Conservation (phyloP, 2,329 filamentous ascomycete species). For the Tolypocladium inflatum region DNA sequence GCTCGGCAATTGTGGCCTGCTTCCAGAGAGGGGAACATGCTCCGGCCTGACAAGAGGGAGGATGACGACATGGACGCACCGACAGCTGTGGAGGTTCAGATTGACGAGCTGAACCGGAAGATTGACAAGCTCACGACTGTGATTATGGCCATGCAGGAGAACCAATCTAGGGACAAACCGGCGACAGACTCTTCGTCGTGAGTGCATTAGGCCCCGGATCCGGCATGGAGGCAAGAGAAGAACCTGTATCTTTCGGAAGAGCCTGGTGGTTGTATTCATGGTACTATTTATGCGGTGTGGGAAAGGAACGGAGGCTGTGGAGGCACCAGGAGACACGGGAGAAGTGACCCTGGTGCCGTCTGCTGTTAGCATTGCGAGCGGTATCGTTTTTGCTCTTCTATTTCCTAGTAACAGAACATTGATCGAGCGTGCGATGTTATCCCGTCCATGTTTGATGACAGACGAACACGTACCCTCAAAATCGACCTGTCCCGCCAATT, state of each 20-base stretch:
- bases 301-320: too few relatives aligned
- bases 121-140: conserved; percentile 48
- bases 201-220: background rate
- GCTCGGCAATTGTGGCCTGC: conserved; percentile 4
- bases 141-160: conserved; percentile 37
- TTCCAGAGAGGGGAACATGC: conserved; percentile 8
- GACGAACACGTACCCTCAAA: too few relatives aligned
- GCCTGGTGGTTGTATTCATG: too few relatives aligned
- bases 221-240: background rate
- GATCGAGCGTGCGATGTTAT: too few relatives aligned
- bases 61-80: conserved; percentile 30
- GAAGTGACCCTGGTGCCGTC: background rate
- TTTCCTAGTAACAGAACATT: background rate
- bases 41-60: conserved; percentile 7
- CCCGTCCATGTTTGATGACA: too few relatives aligned
- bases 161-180: background rate
- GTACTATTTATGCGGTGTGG: too few relatives aligned
- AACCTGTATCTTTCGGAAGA: too few relatives aligned
- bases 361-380: background rate
- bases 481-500: too few relatives aligned
- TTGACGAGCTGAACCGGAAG: conserved; percentile 45
- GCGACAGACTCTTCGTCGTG: background rate
- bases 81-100: conserved; percentile 36
- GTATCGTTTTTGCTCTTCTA: background rate
- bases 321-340: too few relatives aligned